These are phyloP conservation scores for Paramecium caudatum DNA, from an alignment of 73 alveolate species.

Conservation along the genomic window DNA sequence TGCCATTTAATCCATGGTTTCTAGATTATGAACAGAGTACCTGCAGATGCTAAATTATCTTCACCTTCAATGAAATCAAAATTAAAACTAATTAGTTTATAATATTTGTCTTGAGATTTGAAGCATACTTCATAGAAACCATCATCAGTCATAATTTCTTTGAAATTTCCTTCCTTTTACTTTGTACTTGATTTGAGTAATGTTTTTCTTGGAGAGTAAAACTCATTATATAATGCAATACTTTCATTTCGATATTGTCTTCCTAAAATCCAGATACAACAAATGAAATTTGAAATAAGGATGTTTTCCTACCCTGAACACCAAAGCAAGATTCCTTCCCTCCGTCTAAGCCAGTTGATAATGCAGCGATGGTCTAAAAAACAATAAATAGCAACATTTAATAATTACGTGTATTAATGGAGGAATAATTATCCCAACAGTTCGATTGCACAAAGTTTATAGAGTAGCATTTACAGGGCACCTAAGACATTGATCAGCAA, in stretches of 20 bases:
- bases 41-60: slow-evolving; percentile 50
- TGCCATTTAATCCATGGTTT: slow-evolving; percentile 70
- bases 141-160: slow-evolving; percentile 66
- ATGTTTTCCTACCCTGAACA: slow-evolving; percentile 24
- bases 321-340: slow-evolving; percentile 53
- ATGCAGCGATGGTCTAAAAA: slow-evolving; percentile 38
- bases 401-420: background rate
- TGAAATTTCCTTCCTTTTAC: slow-evolving; percentile 50
- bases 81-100: slow-evolving; percentile 64
- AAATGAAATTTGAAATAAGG: slow-evolving; percentile 29
- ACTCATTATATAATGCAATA: background rate
- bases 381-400: no score
- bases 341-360: slow-evolving; percentile 67
- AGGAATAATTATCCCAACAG: slow-evolving; percentile 9
- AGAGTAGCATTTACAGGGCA: slow-evolving; percentile 1
- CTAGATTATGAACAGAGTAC: background rate
- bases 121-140: slow-evolving; percentile 62
- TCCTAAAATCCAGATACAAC: slow-evolving; percentile 68
- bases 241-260: slow-evolving; percentile 55
- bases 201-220: slow-evolving; percentile 53
- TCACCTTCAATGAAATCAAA: slow-evolving; percentile 64
- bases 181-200: slow-evolving; percentile 19
- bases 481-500: background rate
- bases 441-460: slow-evolving; percentile 45
- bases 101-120: slow-evolving; percentile 58